Percentiles rank a stretch among this genome's conserved stretches.
These are phyloP conservation scores for Thalassiosira allenii DNA, from an alignment of 352 stramenopile species.

Conservation along the genomic window DNA sequence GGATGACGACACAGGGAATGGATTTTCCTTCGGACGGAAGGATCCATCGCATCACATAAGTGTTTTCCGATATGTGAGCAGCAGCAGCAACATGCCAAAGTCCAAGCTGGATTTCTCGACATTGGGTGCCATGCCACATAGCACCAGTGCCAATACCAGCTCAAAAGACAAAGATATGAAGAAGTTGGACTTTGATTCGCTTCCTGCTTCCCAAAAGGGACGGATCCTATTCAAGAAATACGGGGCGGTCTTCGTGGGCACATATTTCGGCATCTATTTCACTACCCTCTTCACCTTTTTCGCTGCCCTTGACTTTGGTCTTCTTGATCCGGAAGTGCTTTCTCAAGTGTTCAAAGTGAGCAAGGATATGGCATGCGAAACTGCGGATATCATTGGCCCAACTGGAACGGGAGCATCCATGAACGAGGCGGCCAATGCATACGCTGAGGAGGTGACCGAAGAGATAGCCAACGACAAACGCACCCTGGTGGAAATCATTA, in stretches of 20 bases:
- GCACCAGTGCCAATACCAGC: background rate
- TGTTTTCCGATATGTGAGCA: slow-evolving; percentile 10
- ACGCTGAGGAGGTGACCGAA: slow-evolving; percentile 28
- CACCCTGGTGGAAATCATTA: slow-evolving; percentile 44
- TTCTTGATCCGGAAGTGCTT: slow-evolving; percentile 77
- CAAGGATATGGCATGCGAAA: slow-evolving; percentile 54
- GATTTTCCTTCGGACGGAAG: background rate
- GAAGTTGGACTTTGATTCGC: slow-evolving; percentile 18
- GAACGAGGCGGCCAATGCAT: slow-evolving; percentile 52
- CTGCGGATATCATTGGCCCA: slow-evolving; percentile 48
- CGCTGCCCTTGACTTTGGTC: slow-evolving; percentile 80
- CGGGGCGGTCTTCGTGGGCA: slow-evolving; percentile 82
- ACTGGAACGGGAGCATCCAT: slow-evolving; percentile 47
- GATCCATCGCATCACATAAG: slow-evolving; percentile 5
- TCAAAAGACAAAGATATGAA: slow-evolving; percentile 11
- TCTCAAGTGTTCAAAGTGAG: slow-evolving; percentile 51
- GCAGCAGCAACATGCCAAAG: slow-evolving; percentile 11
- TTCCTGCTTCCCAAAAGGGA: slow-evolving; percentile 30
- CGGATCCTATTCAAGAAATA: slow-evolving; percentile 73
- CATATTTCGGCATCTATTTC: slow-evolving; percentile 85
- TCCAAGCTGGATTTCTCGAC: slow-evolving; percentile 2
- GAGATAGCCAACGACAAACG: slow-evolving; percentile 52
- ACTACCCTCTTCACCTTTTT: slow-evolving; percentile 81
- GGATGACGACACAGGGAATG: too few species aligned
- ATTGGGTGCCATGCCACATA: slow-evolving; percentile 22